These are phyloP conservation scores for Sideroxylon spinosum DNA, from an alignment of 179 eudicot genomes.

Conservation along the genomic window DNA sequence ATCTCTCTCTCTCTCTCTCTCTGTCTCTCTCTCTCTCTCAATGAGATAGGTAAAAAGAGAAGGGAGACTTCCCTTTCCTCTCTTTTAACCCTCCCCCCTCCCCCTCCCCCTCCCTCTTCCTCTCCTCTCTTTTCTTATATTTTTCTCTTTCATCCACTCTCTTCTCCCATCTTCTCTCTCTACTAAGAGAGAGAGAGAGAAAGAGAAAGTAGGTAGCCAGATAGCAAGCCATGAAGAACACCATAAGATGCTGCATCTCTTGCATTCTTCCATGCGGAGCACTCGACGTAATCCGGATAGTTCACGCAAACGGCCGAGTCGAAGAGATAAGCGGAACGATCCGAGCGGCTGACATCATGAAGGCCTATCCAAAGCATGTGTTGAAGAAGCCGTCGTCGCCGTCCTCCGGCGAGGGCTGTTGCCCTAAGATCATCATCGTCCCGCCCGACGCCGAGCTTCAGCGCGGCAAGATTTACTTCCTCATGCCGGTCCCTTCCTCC, in stretches of 20 bases:
- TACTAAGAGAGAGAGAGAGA: slow-evolving; percentile 8
- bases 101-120: not conserved
- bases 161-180: not conserved
- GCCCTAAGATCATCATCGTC: slow-evolving; percentile 55
- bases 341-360: slow-evolving; percentile 58
- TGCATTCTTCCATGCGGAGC: slow-evolving; percentile 97
- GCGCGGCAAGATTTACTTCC: slow-evolving; percentile 87
- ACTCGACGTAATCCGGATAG: slow-evolving; percentile 84
- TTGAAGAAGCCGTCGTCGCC: slow-evolving; percentile 54
- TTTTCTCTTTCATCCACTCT: not conserved
- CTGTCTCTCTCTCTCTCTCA: not conserved
- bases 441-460: slow-evolving; percentile 76
- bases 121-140: not conserved
- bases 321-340: slow-evolving; percentile 64
- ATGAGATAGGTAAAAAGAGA: not conserved
- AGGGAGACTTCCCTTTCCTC: not conserved
- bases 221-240: slow-evolving; percentile 40
- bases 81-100: too few species aligned
- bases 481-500: slow-evolving; percentile 48
- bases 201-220: not conserved
- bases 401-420: slow-evolving; percentile 29
- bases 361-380: slow-evolving; percentile 72
- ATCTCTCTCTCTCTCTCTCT: not conserved
- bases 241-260: slow-evolving; percentile 82
- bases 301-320: slow-evolving; percentile 71